A percentile compares a stretch with the other conserved stretches of the same genome.
These are phyloP conservation scores for Botrytis hyacinthi DNA, from an alignment of 2,329 filamentous ascomycete genomes.

Conservation along the genomic window DNA sequence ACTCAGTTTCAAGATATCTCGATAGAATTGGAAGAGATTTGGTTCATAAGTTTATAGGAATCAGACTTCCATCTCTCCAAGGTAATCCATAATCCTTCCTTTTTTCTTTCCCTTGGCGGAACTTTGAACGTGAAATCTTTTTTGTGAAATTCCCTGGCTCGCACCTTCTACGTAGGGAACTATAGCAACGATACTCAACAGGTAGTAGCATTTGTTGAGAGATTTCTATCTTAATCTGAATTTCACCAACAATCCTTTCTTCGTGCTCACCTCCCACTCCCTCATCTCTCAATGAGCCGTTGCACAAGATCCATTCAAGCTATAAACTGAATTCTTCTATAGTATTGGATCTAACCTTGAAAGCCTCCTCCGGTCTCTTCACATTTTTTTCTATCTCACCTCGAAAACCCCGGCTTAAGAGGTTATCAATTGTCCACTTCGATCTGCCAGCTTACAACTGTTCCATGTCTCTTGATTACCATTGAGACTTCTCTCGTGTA, in stretches of 20 bases:
- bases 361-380: fast-evolving
- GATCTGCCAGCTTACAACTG: neutral
- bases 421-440: neutral
- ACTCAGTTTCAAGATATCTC: neutral
- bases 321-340: too few species aligned
- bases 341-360: neutral
- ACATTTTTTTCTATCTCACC: too few species aligned
- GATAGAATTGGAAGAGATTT: neutral
- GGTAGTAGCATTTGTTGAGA: neutral
- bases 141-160: neutral
- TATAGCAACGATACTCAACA: neutral
- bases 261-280: too few species aligned
- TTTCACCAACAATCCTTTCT: neutral
- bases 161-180: neutral
- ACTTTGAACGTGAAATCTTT: neutral
- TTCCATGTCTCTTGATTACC: too few species aligned
- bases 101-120: neutral
- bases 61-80: neutral
- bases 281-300: too few species aligned
- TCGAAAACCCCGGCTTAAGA: neutral
- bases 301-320: neutral
- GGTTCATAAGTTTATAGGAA: neutral
- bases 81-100: neutral
- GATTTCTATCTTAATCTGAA: neutral
- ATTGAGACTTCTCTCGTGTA: neutral